Percentiles rank a stretch among this genome's conserved stretches.
These are phyloP conservation scores for Pistacia vera DNA, from an alignment of 345 rosid genomes.

Conservation along the genomic window DNA sequence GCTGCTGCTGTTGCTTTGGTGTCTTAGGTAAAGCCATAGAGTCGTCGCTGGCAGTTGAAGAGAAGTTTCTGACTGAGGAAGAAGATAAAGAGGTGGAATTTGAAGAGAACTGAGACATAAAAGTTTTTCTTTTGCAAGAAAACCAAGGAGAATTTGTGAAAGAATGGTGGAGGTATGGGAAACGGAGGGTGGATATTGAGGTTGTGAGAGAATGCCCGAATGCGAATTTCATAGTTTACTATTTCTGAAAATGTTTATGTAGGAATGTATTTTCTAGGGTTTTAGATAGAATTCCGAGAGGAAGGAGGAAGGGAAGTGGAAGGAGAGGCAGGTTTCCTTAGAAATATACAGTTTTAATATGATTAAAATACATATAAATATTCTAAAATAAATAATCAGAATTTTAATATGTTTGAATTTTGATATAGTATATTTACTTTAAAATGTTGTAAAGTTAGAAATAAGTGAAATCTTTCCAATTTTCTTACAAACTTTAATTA, in stretches of 20 bases:
- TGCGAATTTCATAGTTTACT: conserved; percentile 19
- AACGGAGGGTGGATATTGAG: conserved; percentile 22
- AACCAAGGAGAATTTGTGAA: conserved; percentile 3
- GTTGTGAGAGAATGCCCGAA: conserved; percentile 13
- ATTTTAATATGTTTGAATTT: too few relatives aligned
- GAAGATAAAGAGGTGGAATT: conserved; percentile 20
- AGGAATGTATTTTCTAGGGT: not conserved
- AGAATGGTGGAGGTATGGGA: conserved; percentile 18
- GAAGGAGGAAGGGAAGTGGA: not conserved
- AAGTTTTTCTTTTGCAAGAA: conserved; percentile 18
- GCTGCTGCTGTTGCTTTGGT: conserved; percentile 43
- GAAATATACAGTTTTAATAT: too few relatives aligned
- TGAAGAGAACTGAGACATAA: conserved; percentile 21
- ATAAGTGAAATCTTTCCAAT: too few relatives aligned
- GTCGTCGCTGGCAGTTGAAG: conserved; percentile 10
- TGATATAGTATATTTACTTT: too few relatives aligned
- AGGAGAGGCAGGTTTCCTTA: too few relatives aligned
- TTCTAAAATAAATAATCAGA: too few relatives aligned
- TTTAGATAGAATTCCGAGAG: not conserved
- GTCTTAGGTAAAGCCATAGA: conserved; percentile 8
- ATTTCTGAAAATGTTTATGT: not conserved
- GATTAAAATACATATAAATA: too few relatives aligned
- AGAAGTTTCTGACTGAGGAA: conserved; percentile 18
- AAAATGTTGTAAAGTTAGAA: too few relatives aligned
- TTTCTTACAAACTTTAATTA: too few relatives aligned